phyloP scores from a whole-genome alignment of 495 filamentous ascomycete species.

The Hypoxylon fragiforme region DNA sequence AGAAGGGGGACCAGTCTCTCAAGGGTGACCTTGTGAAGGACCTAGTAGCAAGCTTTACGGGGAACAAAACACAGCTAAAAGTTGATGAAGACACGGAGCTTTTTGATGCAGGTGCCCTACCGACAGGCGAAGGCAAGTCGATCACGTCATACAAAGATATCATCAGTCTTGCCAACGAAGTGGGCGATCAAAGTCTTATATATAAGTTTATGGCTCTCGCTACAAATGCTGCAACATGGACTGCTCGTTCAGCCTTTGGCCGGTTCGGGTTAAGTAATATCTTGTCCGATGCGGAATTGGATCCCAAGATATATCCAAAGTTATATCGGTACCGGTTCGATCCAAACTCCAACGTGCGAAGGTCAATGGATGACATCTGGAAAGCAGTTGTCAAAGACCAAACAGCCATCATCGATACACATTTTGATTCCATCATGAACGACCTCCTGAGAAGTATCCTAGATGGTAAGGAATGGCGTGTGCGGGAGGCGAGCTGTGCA shows the following conservation, averaged over 20 bases:
- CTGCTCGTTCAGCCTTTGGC: conserved; percentile 90
- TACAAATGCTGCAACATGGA: conserved; percentile 93
- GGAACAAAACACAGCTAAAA: conserved; percentile 69
- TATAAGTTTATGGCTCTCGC: conserved; percentile 98
- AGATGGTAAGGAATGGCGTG: conserved; percentile 83
- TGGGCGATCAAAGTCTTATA: conserved; percentile 89
- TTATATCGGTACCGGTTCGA: conserved; percentile 93
- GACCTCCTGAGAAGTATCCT: conserved; percentile 84
- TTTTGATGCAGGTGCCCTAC: conserved; percentile 90
- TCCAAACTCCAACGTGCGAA: conserved; percentile 86
- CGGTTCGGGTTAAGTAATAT: conserved; percentile 90
- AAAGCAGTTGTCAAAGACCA: conserved; percentile 85
- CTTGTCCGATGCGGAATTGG: conserved; percentile 83
- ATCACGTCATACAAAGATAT: conserved; percentile 96
- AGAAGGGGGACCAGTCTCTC: conserved; percentile 78
- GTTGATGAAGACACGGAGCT: conserved; percentile 87
- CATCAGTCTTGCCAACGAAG: conserved; percentile 87
- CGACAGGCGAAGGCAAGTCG: conserved; percentile 85
- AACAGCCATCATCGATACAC: conserved; percentile 65
- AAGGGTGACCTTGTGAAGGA: conserved; percentile 84
- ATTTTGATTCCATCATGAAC: conserved; percentile 84
- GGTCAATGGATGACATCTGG: conserved; percentile 98
- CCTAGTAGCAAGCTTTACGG: conserved; percentile 85
- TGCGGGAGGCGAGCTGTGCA: conserved; percentile 86
- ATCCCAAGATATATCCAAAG: conserved; percentile 93